Evolutionary conservation across 495 filamentous ascomycete genomes (phyloP).

Genomic region (Penicillium egyptiacum): DNA sequence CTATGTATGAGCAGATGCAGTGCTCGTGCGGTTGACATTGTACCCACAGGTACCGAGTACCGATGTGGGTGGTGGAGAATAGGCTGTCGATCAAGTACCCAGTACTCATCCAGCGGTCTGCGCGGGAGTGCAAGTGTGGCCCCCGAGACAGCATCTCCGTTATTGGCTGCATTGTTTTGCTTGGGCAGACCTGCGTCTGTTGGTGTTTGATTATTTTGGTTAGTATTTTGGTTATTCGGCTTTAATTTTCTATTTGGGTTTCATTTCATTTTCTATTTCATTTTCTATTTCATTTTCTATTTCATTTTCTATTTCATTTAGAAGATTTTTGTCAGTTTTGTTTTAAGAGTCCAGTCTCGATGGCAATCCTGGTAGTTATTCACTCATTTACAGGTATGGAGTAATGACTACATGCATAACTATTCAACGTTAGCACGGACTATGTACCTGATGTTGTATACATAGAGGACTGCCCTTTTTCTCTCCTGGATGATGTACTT

Average conservation of each 20-base stretch:
- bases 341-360: background rate
- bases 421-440: background rate
- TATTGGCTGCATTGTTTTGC: slow-evolving; percentile 49
- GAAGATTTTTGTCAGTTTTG: background rate
- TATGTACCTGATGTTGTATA: background rate
- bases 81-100: slow-evolving; percentile 18
- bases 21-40: slow-evolving; percentile 11
- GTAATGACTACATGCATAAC: background rate
- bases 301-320: slow-evolving; percentile 5
- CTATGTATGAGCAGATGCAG: slow-evolving; percentile 30
- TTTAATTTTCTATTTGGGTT: slow-evolving; percentile 1
- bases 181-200: slow-evolving; percentile 52
- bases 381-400: background rate
- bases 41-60: slow-evolving; percentile 15
- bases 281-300: slow-evolving; percentile 5
- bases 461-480: background rate
- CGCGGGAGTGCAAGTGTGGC: slow-evolving; percentile 32
- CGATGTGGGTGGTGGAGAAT: slow-evolving; percentile 13
- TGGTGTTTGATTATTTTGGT: slow-evolving; percentile 8
- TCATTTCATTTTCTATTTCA: slow-evolving; percentile 11
- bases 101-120: slow-evolving; percentile 36
- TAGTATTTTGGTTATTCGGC: background rate
- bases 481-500: background rate
- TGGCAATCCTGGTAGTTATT: background rate
- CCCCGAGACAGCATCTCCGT: slow-evolving; percentile 19